Base-by-base conservation (phyloP, 2,329 filamentous ascomycete genomes). In the Colletotrichum chlorophyti region DNA sequence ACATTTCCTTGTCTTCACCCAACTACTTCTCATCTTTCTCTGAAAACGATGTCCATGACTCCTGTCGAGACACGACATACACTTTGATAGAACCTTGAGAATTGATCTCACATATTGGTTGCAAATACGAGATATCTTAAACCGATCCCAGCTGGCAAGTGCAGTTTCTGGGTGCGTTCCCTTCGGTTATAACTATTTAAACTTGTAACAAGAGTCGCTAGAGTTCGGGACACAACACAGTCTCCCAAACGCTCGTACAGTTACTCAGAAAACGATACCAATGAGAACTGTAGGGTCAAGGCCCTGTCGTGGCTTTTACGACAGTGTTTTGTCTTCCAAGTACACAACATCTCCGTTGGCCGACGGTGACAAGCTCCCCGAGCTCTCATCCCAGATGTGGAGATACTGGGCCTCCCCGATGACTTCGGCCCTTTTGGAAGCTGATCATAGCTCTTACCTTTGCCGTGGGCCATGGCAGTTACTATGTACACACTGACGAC, bases 1-100 rank as follows among this genome's bases (percentile, higher is more conserved):
- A 60, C 41, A 19, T 35, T 60, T 58, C 38, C 15, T 34, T 23
- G 37, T 19, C 29, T 15, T 58, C 50, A 29, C 23, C 35, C 21
- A 27, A 21, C 10, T 6, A 31, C 8, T 6, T 38, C 11, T 40
- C 24, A 29, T 29, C n/a, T n/a, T n/a, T n/a, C n/a, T n/a, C n/a
- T n/a, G n/a, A n/a, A 23, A n/a, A 31, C 5, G 26, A 31, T 51
- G 12, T 41, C 14, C 37, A 45, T 48, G 38, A 55, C 51, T 50
- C 31, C 32, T 43, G 31, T 34, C 43, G 23, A 32, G 23, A 53
- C 41, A 40, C 41, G n/a, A 21, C n/a, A 34, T 23, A 21, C 53
- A 40, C 32, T 26, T 34, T 31, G 7, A 40, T 15, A 15, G 11
- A 46, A 32, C 21, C 7, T 53, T 12, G 15, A 7, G 38, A 37